Evolutionary conservation across 495 filamentous ascomycete species (phyloP), one percentile per base, ranked within the genome.

Genomic region (Pseudomonodictys pantanalensis): DNA sequence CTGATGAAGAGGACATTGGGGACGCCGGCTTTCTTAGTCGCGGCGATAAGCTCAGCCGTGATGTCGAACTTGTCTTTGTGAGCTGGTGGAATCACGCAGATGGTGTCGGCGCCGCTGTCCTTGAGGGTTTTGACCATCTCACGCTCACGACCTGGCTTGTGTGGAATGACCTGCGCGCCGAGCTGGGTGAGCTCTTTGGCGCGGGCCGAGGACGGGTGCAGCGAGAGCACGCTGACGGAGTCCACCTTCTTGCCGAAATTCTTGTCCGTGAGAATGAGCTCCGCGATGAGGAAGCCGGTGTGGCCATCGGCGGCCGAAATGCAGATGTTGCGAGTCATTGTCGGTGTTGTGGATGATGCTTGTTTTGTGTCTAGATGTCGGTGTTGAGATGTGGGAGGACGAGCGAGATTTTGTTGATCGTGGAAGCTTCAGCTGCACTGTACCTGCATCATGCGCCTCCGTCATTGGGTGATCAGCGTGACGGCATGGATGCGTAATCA

Each of bases 261-360:
- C 6, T 62, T 60, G 29, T 79, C 62, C 17, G 72, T 78, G 42
- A 83, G 71, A 49, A 84, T 71, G 4, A 82, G 73, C 56, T 82
- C 77, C 52, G 78, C 76, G 58, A 82, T 81, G 29, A 78, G 67
- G 57, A 74, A 80, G 69, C 79, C 80, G 43, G 79, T 83, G 48
- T 81, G 75, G 66, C 80, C 78, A 6, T 83, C 81, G 24, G 71
- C 71, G 33, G 78, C 70, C 18, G 79, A 80, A 64, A 83, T 74
- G 68, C 75, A 78, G 56, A 83, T 39, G 53, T 80, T 78, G 46
- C 80, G 77, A 22, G 54, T 23, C 54, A 58, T 58, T 3, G 38
- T 56, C 10, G 9, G 6, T 28, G 7, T 9, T 18, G 7, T 8
- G 12, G 18, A 44, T 44, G 32, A 8, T 7, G 32, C 7, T 35